Evolutionary conservation across 257 asterid species (phyloP).

Genomic region (Solanum medicagineum): DNA sequence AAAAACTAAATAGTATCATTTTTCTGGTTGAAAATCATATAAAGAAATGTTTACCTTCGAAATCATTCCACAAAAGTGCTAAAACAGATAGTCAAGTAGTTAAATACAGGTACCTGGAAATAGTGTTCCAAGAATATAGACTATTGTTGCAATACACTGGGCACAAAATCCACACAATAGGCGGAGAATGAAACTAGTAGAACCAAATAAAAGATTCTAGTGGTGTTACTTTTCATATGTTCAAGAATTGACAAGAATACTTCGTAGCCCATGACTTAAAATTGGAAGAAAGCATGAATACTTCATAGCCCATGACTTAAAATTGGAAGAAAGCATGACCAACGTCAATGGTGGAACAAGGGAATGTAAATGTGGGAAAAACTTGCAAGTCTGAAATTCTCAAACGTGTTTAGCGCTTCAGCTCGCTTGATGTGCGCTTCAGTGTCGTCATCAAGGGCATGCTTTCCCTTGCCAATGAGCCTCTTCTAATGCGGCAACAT

Average conservation of each 20-base stretch:
- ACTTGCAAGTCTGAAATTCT: background rate
- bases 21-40: background rate
- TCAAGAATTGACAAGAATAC: background rate
- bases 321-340: background rate
- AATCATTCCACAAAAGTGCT: background rate
- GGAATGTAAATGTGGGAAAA: background rate
- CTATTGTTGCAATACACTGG: background rate
- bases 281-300: background rate
- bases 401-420: background rate
- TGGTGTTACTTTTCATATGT: background rate
- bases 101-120: background rate
- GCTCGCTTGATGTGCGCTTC: background rate
- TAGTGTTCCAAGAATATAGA: background rate
- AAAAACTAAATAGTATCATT: background rate
- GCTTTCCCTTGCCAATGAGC: background rate
- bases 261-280: background rate
- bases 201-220: background rate
- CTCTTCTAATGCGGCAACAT: background rate
- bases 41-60: background rate
- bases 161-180: background rate
- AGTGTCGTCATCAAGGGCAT: background rate
- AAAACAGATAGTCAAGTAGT: background rate
- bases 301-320: too few species aligned
- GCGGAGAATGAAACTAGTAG: background rate
- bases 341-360: background rate